phyloP scores from a whole-genome alignment of 768 basidiomycete species.

The Hygrocybe coccinea region DNA sequence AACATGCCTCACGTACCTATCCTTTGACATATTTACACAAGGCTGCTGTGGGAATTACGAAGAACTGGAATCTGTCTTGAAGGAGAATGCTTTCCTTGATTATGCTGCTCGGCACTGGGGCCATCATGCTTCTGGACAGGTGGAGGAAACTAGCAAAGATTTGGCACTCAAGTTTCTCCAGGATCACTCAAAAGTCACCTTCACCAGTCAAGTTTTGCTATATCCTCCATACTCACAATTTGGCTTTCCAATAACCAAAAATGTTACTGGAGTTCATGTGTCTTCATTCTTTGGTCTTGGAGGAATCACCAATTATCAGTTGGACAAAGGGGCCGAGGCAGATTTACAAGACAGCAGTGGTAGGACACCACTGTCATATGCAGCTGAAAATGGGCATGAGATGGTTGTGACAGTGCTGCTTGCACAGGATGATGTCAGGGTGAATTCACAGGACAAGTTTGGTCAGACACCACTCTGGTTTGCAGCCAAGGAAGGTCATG shows the following conservation, averaged over 20 bases:
- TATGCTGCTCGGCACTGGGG: constrained; percentile 9
- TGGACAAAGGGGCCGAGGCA: constrained; percentile 3
- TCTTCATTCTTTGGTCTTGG: constrained; percentile 4
- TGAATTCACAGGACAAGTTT: constrained; percentile 8
- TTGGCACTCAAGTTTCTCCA: neutral
- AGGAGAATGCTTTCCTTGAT: constrained; percentile 2
- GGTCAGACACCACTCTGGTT: neutral
- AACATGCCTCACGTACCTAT: neutral
- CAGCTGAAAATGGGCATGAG: constrained; percentile 9
- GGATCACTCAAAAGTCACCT: neutral
- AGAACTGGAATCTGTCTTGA: neutral
- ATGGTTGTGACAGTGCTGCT: constrained; percentile 6
- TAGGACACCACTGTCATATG: constrained; percentile 6
- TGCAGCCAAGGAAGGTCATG: constrained; percentile 8
- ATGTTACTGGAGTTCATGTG: constrained; percentile 1
- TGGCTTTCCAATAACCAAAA: neutral
- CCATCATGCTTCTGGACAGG: constrained; percentile 6
- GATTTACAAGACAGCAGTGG: constrained; percentile 4
- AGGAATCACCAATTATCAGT: neutral
- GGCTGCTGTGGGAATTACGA: neutral
- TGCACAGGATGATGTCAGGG: constrained; percentile 4
- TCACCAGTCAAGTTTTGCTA: neutral
- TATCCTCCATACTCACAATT: neutral
- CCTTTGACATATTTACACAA: neutral
- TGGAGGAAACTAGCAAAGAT: neutral